A percentile compares a stretch with the other conserved stretches of the same genome.
These are phyloP conservation scores for Trametes maxima DNA, from an alignment of 768 basidiomycete genomes.

Conservation along the genomic window DNA sequence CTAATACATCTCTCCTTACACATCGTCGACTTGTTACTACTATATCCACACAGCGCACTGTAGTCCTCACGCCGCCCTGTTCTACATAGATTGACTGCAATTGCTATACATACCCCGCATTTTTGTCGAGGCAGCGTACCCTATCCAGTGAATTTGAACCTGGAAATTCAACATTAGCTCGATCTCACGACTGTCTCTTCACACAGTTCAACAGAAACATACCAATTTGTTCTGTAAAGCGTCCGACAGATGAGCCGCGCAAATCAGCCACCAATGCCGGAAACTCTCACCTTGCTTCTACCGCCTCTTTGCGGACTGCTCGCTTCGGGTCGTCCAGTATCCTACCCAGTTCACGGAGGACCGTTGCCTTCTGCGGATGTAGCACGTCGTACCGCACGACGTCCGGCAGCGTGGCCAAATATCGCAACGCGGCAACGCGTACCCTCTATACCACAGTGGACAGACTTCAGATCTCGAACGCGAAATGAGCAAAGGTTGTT, in stretches of 20 bases:
- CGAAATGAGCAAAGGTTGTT: neutral
- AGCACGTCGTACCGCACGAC: conserved; percentile 82
- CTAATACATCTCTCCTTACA: conserved; percentile 25
- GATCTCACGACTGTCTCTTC: neutral
- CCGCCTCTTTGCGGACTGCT: conserved; percentile 83
- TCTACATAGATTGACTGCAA: conserved; percentile 24
- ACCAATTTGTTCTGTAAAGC: conserved; percentile 51
- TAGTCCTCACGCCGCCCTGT: conserved; percentile 21
- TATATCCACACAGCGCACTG: conserved; percentile 21
- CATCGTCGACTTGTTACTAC: conserved; percentile 9
- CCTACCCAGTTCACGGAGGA: conserved; percentile 74
- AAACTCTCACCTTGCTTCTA: conserved; percentile 63
- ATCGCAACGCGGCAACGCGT: conserved; percentile 72
- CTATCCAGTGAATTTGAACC: conserved; percentile 63
- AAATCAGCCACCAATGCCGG: neutral
- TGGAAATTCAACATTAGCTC: conserved; percentile 28
- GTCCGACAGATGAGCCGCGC: conserved; percentile 7
- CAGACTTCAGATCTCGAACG: neutral
- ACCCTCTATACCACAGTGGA: conserved; percentile 56
- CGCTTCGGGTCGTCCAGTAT: conserved; percentile 90
- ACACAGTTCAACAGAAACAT: conserved; percentile 8
- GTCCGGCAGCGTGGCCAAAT: conserved; percentile 71
- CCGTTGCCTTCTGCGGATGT: conserved; percentile 73
- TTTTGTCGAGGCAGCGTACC: neutral
- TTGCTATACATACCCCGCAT: conserved; percentile 16